These are phyloP conservation scores for Boechera retrofracta DNA, from an alignment of 345 rosid genomes.

Conservation along the genomic window DNA sequence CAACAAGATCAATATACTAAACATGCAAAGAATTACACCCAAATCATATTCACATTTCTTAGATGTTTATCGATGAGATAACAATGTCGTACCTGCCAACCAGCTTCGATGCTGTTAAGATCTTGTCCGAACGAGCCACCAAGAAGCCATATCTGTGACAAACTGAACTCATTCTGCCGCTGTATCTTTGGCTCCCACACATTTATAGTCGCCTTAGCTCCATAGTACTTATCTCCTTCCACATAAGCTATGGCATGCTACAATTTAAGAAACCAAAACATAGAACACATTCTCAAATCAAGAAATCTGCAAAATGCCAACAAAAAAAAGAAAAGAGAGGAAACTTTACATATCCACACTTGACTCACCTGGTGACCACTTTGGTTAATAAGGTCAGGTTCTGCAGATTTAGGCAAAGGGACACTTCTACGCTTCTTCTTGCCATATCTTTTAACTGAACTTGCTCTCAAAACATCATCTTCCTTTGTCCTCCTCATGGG, in stretches of 20 bases:
- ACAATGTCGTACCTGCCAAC: slow-evolving; percentile 80
- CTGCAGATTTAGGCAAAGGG: slow-evolving; percentile 89
- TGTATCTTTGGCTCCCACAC: slow-evolving; percentile 99
- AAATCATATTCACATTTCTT: slow-evolving; percentile 32
- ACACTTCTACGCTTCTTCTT: slow-evolving; percentile 80
- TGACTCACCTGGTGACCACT: slow-evolving; percentile 88
- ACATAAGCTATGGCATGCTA: slow-evolving; percentile 98
- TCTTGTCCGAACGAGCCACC: slow-evolving; percentile 99
- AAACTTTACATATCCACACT: slow-evolving; percentile 7
- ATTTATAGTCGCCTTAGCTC: slow-evolving; percentile 96
- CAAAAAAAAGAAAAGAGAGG: not conserved
- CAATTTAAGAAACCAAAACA: slow-evolving; percentile 34
- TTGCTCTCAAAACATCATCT: slow-evolving; percentile 92
- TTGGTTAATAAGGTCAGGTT: slow-evolving; percentile 78
- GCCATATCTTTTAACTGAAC: slow-evolving; percentile 93
- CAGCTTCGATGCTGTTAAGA: slow-evolving; percentile 98
- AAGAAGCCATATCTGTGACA: slow-evolving; percentile 95
- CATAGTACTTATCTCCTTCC: slow-evolving; percentile 86
- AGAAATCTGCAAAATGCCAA: not conserved
- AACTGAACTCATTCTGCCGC: slow-evolving; percentile 93
- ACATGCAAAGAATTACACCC: slow-evolving; percentile 8
- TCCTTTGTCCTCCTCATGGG: slow-evolving; percentile 88
- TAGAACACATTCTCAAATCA: slow-evolving; percentile 18
- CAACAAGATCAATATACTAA: slow-evolving; percentile 20
- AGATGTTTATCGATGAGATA: slow-evolving; percentile 13